Conservation (phyloP, 179 eudicot species). For the Beta lomatogona region DNA sequence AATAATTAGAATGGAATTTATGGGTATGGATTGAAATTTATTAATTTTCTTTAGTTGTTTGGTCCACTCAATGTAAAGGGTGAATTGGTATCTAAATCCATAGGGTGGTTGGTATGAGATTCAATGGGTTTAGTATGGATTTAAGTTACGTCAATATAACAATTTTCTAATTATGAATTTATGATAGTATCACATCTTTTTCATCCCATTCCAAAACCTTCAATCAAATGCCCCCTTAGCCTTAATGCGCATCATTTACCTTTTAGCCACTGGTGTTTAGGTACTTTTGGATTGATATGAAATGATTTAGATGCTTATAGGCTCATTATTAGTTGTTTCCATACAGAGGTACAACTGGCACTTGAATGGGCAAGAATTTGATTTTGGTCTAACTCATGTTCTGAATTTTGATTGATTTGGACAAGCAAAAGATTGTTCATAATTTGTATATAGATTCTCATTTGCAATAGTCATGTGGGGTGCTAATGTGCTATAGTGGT, state of each 20-base stretch:
- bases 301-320: background rate
- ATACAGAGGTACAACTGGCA: background rate
- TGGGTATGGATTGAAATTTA: no score
- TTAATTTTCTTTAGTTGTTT: no score
- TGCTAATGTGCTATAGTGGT: background rate
- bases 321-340: background rate
- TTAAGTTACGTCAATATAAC: no score
- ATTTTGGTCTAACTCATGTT: background rate
- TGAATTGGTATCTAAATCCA: no score
- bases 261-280: background rate
- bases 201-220: no score
- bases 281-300: background rate
- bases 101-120: no score
- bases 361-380: background rate
- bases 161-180: no score
- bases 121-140: no score
- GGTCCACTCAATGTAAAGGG: no score
- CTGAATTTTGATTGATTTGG: background rate
- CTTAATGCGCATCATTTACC: background rate
- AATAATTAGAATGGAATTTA: no score
- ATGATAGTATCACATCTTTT: no score
- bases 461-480: background rate
- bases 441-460: background rate
- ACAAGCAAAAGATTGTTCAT: background rate
- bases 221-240: background rate